These are phyloP conservation scores for Solanum appendiculatum DNA, from an alignment of 257 asterid genomes.

Conservation along the genomic window DNA sequence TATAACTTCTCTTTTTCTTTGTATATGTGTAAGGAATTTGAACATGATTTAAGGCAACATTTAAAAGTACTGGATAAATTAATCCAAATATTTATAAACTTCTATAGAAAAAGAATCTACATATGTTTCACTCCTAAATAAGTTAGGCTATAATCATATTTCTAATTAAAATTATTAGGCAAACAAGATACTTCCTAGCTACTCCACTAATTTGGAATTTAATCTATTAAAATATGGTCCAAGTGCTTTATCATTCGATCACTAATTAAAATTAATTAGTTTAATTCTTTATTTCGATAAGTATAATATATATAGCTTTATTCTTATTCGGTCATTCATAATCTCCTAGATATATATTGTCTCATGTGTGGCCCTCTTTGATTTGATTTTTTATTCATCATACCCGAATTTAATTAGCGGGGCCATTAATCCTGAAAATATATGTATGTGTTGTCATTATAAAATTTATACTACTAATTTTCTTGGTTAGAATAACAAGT, in stretches of 20 bases:
- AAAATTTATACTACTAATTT: neutral
- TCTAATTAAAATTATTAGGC: neutral
- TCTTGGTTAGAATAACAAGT: neutral
- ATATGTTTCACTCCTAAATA: neutral
- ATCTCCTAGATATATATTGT: constrained; percentile 6
- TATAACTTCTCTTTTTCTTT: neutral
- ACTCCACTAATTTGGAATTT: neutral
- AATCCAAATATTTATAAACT: neutral
- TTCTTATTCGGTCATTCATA: neutral
- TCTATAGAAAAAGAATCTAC: neutral
- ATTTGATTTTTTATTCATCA: neutral
- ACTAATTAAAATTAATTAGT: neutral
- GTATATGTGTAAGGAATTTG: neutral
- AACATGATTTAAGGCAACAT: neutral
- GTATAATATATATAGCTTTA: neutral
- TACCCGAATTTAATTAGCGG: no score
- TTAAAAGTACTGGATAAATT: neutral
- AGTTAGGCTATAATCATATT: neutral
- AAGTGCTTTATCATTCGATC: neutral
- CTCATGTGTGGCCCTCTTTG: neutral
- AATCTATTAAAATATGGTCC: neutral
- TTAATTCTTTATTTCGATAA: neutral
- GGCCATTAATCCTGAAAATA: neutral
- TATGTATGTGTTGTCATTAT: neutral
- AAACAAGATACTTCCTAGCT: neutral